These are phyloP conservation scores for Sugiyamaella americana DNA, from an alignment of 805 yeast genomes.

Conservation along the genomic window DNA sequence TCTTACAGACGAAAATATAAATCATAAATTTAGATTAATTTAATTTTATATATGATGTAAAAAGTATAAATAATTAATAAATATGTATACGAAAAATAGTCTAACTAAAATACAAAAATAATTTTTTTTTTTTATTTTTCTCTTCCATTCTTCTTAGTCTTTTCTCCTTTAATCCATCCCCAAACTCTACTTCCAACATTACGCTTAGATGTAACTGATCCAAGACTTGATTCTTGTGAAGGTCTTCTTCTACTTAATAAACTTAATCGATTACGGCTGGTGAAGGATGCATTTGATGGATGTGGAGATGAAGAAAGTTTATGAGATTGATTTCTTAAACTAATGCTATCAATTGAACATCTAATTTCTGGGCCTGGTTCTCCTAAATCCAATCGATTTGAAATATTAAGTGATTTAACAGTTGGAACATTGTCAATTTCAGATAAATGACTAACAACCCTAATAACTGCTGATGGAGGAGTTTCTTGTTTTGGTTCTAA, in stretches of 20 bases:
- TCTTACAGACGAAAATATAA: no score
- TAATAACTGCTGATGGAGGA: neutral
- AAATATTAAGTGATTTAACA: neutral
- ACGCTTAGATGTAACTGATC: constrained; percentile 3
- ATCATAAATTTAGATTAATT: no score
- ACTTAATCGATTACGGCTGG: neutral
- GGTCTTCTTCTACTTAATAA: neutral
- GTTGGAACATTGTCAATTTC: constrained; percentile 1
- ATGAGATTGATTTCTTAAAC: constrained; percentile 4
- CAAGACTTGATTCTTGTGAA: neutral
- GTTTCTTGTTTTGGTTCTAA: neutral
- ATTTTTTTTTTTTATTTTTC: no score
- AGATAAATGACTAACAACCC: constrained; percentile 1
- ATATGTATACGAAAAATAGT: no score
- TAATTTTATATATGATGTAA: no score
- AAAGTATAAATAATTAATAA: no score
- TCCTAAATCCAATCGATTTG: constrained; percentile 14
- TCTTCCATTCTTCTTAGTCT: neutral
- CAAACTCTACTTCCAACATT: constrained; percentile 22
- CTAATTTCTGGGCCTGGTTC: constrained; percentile 31
- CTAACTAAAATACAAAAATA: no score
- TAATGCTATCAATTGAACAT: constrained; percentile 12
- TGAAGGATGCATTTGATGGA: constrained; percentile 4
- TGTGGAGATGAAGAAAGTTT: constrained; percentile 9
- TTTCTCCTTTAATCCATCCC: constrained; percentile 24